These are phyloP conservation scores for Thermothielavioides terrestris DNA, from an alignment of 495 filamentous ascomycete species.

Conservation along the genomic window DNA sequence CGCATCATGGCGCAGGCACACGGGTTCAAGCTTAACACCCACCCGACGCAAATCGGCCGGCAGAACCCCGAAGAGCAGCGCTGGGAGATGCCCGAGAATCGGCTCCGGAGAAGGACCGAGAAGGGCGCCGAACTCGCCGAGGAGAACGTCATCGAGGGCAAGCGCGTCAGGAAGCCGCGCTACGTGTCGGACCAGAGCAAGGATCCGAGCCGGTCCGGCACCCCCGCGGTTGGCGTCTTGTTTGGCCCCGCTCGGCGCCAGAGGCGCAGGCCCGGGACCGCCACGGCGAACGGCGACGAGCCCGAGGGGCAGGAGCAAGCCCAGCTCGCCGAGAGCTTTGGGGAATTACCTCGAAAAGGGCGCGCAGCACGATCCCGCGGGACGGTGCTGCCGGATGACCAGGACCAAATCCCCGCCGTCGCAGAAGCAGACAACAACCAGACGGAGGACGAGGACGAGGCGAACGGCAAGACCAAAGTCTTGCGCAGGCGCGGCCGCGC, in stretches of 20 bases:
- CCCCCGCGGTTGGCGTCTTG: conserved; percentile 19
- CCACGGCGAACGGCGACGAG: conserved; percentile 12
- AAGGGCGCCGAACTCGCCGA: conserved; percentile 41
- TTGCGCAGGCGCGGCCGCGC: conserved; percentile 4
- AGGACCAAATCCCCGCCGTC: neutral
- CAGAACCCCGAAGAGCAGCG: conserved; percentile 42
- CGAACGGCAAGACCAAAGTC: conserved; percentile 6
- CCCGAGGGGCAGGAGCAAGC: neutral
- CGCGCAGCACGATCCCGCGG: conserved; percentile 6
- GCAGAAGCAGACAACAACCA: neutral
- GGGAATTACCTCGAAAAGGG: conserved; percentile 7
- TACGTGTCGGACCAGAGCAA: conserved; percentile 35
- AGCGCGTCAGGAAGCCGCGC: conserved; percentile 35
- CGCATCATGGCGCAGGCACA: conserved; percentile 36
- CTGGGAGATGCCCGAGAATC: conserved; percentile 33
- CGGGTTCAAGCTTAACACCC: conserved; percentile 39
- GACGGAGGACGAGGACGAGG: conserved; percentile 14
- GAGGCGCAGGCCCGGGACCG: conserved; percentile 17
- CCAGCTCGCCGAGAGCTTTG: conserved; percentile 1
- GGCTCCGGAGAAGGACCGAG: conserved; percentile 38
- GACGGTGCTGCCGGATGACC: neutral
- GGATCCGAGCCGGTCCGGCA: conserved; percentile 32
- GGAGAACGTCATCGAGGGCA: conserved; percentile 33
- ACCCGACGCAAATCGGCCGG: conserved; percentile 29
- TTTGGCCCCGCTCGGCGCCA: conserved; percentile 23